Conservation (phyloP, 345 rosid species). For the Hibiscus syriacus region DNA sequence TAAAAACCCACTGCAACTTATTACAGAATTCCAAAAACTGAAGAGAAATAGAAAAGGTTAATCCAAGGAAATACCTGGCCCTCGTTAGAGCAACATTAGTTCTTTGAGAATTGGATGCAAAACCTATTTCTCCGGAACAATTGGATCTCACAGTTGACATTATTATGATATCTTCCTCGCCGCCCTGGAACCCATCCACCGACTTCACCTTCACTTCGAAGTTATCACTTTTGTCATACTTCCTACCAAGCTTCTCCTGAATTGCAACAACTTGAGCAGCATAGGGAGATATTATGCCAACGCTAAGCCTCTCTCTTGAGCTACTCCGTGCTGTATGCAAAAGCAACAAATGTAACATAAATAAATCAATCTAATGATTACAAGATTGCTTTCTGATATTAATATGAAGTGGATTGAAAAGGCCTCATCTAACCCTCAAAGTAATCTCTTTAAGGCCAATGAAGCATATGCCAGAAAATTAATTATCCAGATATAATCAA, state of each 20-base stretch:
- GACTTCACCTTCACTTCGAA: slow-evolving; percentile 28
- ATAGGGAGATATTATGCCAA: slow-evolving; percentile 43
- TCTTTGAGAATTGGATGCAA: slow-evolving; percentile 22
- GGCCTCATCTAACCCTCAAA: neutral
- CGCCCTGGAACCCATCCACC: slow-evolving; percentile 39
- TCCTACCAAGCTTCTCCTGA: slow-evolving; percentile 19
- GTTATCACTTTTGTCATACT: slow-evolving; percentile 10
- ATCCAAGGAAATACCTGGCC: slow-evolving; percentile 28
- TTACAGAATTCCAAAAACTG: neutral
- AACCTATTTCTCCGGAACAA: slow-evolving; percentile 19
- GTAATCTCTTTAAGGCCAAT: neutral
- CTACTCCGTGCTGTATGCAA: slow-evolving; percentile 21
- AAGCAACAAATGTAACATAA: slow-evolving; percentile 20
- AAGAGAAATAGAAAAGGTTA: neutral
- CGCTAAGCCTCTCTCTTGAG: slow-evolving; percentile 20
- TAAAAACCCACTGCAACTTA: neutral
- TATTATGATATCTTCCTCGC: slow-evolving; percentile 33
- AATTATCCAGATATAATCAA: neutral
- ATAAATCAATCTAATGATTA: neutral
- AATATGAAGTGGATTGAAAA: neutral
- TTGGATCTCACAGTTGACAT: slow-evolving; percentile 41
- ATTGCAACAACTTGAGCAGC: slow-evolving; percentile 32
- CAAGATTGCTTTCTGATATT: neutral
- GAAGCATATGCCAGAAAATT: no score
- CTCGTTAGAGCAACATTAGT: slow-evolving; percentile 39